Evolutionary conservation across 139 green algal genomes (phyloP).

Genomic region (Edaphochlamys debaryana): DNA sequence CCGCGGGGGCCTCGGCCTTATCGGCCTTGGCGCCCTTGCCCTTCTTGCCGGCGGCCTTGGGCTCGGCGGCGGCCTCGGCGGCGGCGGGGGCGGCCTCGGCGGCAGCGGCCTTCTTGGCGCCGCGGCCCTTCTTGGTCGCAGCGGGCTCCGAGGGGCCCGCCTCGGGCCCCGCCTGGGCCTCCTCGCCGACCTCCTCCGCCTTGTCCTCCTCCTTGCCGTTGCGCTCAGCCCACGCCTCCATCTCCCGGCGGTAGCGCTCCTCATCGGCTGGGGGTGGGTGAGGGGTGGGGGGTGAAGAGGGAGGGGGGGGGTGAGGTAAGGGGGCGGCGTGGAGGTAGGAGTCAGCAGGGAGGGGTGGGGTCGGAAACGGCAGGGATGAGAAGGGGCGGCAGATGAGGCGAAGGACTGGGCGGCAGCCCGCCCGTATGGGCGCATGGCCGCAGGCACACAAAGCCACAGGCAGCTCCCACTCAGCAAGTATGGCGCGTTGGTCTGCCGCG

Average conservation of each 20-base stretch:
- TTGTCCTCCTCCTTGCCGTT: neutral
- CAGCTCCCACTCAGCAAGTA: too few relatives aligned
- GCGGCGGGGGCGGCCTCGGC: neutral
- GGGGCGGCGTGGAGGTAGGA: too few relatives aligned
- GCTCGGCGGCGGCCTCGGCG: neutral
- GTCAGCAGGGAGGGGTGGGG: too few relatives aligned
- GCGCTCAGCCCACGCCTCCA: neutral
- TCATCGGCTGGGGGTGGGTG: neutral
- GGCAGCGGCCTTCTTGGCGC: neutral
- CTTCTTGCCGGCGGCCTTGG: neutral
- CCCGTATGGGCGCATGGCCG: too few relatives aligned
- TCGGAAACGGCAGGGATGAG: too few relatives aligned
- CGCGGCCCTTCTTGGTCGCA: too few relatives aligned
- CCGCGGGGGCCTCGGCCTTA: too few relatives aligned
- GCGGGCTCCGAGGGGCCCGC: too few relatives aligned
- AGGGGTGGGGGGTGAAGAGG: neutral
- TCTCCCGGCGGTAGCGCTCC: conserved; percentile 9
- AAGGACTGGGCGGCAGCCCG: too few relatives aligned
- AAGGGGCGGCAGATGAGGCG: too few relatives aligned
- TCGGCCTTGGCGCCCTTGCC: conserved; percentile 1
- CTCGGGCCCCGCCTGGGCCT: neutral
- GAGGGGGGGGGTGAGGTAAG: neutral
- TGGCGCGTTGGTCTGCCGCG: too few relatives aligned
- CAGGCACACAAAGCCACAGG: too few relatives aligned
- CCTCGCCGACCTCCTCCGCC: neutral